Conservation (phyloP, 2,329 filamentous ascomycete genomes). For the Ceratocystis cubensis region DNA sequence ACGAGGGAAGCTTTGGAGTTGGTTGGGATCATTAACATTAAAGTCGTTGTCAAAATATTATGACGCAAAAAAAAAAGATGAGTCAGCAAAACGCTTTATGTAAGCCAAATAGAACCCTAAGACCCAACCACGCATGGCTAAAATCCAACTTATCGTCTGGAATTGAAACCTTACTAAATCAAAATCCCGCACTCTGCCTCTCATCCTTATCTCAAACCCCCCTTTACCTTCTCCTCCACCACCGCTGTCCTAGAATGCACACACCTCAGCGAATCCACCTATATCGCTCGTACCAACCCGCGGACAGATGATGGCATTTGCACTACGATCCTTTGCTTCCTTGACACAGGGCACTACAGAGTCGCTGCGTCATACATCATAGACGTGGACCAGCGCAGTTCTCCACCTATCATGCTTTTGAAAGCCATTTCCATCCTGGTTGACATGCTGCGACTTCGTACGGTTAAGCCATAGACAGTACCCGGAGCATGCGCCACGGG, state of each 20-base stretch:
- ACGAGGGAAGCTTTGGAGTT: too few relatives aligned
- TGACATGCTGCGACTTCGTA: not conserved
- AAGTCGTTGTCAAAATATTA: too few relatives aligned
- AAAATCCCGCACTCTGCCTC: not conserved
- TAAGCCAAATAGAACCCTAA: too few relatives aligned
- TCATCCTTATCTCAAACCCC: not conserved
- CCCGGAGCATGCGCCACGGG: not conserved
- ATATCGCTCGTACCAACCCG: constrained; percentile 38
- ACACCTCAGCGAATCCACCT: not conserved
- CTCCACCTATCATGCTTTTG: not conserved
- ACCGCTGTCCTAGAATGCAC: not conserved
- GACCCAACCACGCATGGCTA: too few relatives aligned
- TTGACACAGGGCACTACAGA: constrained; percentile 43
- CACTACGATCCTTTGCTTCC: constrained; percentile 44
- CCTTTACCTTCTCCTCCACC: not conserved
- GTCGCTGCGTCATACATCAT: constrained; percentile 40
- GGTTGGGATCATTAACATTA: too few relatives aligned
- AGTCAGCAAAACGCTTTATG: too few relatives aligned
- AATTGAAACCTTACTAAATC: not conserved
- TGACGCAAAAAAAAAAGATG: too few relatives aligned
- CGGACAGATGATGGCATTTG: constrained; percentile 47
- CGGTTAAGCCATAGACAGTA: not conserved
- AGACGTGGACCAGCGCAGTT: not conserved
- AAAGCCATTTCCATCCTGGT: not conserved
- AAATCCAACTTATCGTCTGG: fast-evolving